These are phyloP conservation scores for Phytopythium oedochilum DNA, from an alignment of 352 stramenopile genomes.

Conservation along the genomic window DNA sequence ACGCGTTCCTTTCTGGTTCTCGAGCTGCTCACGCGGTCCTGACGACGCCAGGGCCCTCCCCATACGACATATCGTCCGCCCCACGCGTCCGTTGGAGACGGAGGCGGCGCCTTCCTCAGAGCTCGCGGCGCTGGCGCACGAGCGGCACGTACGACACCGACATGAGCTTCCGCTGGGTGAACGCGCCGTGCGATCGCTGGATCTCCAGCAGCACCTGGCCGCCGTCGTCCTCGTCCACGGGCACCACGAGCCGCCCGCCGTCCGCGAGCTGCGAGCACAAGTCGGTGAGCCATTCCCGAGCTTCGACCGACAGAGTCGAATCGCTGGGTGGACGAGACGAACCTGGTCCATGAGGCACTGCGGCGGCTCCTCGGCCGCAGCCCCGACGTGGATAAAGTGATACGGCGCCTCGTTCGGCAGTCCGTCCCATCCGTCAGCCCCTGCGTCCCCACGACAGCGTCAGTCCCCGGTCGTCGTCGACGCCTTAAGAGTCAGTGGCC, in stretches of 20 bases:
- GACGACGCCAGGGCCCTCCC: too few relatives aligned
- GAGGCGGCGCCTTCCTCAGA: too few relatives aligned
- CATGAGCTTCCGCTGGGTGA: slow-evolving; percentile 57
- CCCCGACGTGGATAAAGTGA: slow-evolving; percentile 97
- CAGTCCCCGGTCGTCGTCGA: neutral
- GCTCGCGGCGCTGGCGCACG: slow-evolving; percentile 44
- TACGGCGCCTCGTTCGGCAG: slow-evolving; percentile 88
- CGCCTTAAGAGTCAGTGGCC: too few relatives aligned
- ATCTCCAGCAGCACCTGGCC: slow-evolving; percentile 82
- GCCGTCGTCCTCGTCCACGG: slow-evolving; percentile 71
- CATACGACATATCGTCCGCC: too few relatives aligned
- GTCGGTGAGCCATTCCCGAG: neutral
- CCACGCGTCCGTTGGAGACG: too few relatives aligned
- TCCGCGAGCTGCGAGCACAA: slow-evolving; percentile 31
- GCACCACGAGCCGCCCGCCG: slow-evolving; percentile 91
- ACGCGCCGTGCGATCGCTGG: slow-evolving; percentile 29
- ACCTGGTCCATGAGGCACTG: slow-evolving; percentile 88
- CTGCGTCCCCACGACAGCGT: slow-evolving; percentile 10
- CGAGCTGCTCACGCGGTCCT: too few relatives aligned
- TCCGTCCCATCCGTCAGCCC: slow-evolving; percentile 92
- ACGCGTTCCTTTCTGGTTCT: too few relatives aligned
- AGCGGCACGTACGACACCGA: slow-evolving; percentile 75
- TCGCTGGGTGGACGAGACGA: too few relatives aligned
- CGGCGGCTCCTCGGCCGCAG: slow-evolving; percentile 88
- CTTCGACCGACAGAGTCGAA: too few relatives aligned